Evolutionary conservation across 106 monocot species (phyloP), one percentile per base, ranked within the genome.

Genomic region (Platanthera guangdongensis): DNA sequence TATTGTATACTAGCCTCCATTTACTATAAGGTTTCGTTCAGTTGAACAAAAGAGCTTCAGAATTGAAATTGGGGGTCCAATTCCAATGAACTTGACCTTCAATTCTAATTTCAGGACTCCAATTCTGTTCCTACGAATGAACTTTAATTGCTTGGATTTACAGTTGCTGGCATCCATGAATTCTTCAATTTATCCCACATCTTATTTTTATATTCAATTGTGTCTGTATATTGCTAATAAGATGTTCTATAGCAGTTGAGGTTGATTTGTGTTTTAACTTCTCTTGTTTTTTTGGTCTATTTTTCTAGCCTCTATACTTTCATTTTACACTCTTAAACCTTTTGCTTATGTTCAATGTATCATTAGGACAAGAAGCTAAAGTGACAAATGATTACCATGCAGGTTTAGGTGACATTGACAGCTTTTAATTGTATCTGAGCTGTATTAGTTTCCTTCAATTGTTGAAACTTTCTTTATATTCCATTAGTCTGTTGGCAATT

Each of bases 251-350:
- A 65, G 30, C 32, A 65, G 32, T 4, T 10, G 28, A 2, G 28
- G 65, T 65, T 65, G 65, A 65, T 65, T 65, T 65, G 25, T 19
- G 65, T 32, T 65, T 65, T 19, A 65, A 3, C 30, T 59, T n/a
- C 7, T 59, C 18, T 59, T 59, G 7, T 12, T 32, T 65, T 65
- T 19, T 28, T 65, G 30, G 13, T 13, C 52, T 65, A 30, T 65
- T 30, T 4, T 30, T 4, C 12, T 65, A 65, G 39, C 12, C 32
- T 65, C 32, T 32, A 65, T 65, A 65, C 32, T 4, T 65, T 39
- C 8, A 21, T 14, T 63, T 63, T 25, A 21, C 62, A 3, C 22
- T 55, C 2, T 18, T 65, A 30, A 30, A 11, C 11, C 28, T 65
- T 65, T 32, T 2, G 25, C 18, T 32, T 30, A 65, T 30, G 7